Percentiles rank a stretch among this genome's conserved stretches.
Evolutionary conservation across 2,329 filamentous ascomycete genomes (phyloP).

Genomic region (Dothiorella sarmentorum): DNA sequence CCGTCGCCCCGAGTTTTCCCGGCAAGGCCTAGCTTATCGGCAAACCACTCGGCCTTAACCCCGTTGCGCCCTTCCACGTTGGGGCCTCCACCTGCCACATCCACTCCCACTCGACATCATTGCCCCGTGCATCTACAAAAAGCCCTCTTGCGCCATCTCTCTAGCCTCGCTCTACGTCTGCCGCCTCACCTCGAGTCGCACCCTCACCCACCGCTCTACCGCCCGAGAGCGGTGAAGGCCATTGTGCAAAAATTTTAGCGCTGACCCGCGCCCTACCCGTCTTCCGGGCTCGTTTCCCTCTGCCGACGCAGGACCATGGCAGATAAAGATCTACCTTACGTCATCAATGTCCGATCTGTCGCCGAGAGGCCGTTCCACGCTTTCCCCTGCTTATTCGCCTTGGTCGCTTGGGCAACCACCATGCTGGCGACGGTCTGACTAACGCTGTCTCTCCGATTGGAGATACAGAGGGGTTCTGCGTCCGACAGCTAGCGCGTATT

Average conservation of each 20-base stretch:
- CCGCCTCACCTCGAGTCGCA: no score
- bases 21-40: neutral
- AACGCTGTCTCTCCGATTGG: neutral
- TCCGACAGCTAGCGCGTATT: no score
- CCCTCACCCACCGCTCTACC: neutral
- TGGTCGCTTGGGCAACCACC: neutral
- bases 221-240: neutral
- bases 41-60: neutral
- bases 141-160: neutral
- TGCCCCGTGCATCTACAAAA: neutral
- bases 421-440: neutral
- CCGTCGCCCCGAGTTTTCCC: neutral
- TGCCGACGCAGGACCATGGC: neutral
- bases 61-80: neutral
- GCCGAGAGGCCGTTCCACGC: neutral
- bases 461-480: no score
- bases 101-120: constrained; percentile 1
- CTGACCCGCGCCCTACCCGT: neutral
- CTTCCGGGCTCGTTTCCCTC: neutral
- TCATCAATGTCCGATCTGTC: constrained; percentile 3
- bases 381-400: neutral
- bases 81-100: neutral
- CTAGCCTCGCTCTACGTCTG: neutral
- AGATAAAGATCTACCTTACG: neutral
- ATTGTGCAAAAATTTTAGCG: neutral